A percentile compares a stretch with the other conserved stretches of the same genome.
Conservation (phyloP, 176 grass and related monocot species). For the Carex cristatella region DNA sequence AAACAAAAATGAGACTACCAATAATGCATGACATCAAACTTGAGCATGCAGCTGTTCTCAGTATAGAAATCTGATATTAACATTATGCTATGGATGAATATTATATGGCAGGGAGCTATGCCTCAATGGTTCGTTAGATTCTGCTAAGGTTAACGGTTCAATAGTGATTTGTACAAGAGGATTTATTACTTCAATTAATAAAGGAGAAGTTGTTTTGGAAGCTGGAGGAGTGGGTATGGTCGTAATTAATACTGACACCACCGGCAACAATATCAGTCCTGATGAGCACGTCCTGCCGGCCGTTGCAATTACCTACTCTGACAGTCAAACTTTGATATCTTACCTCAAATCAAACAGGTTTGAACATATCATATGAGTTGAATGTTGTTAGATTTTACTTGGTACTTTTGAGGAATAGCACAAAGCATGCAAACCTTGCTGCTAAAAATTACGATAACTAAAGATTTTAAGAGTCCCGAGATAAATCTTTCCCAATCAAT, state of each 20-base stretch:
- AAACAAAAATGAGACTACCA: too few relatives aligned
- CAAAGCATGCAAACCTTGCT: not conserved
- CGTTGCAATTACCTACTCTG: too few relatives aligned
- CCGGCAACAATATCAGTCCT: not conserved
- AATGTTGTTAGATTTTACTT: not conserved
- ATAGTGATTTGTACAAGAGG: constrained; percentile 65
- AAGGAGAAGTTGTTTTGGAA: constrained; percentile 35
- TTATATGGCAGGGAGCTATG: constrained; percentile 34
- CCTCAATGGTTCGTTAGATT: constrained; percentile 33
- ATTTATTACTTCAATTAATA: constrained; percentile 14
- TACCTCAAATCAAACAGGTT: too few relatives aligned
- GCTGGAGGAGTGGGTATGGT: constrained; percentile 47
- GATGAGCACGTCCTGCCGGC: too few relatives aligned
- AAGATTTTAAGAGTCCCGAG: too few relatives aligned
- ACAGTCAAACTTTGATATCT: too few relatives aligned
- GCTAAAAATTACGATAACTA: too few relatives aligned
- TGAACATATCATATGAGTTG: not conserved
- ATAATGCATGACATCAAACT: too few relatives aligned
- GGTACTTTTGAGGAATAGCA: not conserved
- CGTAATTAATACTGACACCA: constrained; percentile 31
- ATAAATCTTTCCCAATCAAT: too few relatives aligned
- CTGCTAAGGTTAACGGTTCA: constrained; percentile 39
- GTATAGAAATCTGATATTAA: not conserved
- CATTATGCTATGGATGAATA: not conserved
- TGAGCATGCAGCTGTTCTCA: not conserved